These are phyloP conservation scores for Sporisorium graminicola DNA, from an alignment of 1,284 basidiomycete species.

Conservation along the genomic window DNA sequence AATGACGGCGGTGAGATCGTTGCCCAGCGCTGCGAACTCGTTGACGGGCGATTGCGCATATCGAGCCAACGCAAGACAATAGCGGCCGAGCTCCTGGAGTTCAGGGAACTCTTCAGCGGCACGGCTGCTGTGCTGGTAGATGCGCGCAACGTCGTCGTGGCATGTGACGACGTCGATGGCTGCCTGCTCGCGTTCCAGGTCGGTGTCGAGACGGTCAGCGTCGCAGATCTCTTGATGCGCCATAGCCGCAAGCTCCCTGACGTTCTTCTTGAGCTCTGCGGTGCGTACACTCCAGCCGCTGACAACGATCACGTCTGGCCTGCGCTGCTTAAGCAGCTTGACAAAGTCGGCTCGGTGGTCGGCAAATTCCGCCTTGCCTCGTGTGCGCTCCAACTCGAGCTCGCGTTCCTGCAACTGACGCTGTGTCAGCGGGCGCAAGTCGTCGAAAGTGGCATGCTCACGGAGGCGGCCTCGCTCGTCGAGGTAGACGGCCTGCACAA, in stretches of 20 bases:
- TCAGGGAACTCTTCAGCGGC: constrained; percentile 87
- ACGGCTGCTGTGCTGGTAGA: constrained; percentile 91
- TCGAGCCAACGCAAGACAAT: constrained; percentile 92
- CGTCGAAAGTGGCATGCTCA: constrained; percentile 89
- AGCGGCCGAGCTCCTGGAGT: constrained; percentile 84
- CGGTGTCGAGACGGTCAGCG: constrained; percentile 43
- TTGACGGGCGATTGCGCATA: constrained; percentile 90
- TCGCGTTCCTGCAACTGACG: constrained; percentile 72
- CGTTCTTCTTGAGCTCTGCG: constrained; percentile 76
- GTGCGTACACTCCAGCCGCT: constrained; percentile 80
- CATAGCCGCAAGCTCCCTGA: constrained; percentile 77
- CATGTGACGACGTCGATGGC: constrained; percentile 78
- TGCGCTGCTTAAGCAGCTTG: constrained; percentile 82
- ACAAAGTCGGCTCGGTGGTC: constrained; percentile 75
- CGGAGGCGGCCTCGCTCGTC: constrained; percentile 89
- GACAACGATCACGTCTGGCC: constrained; percentile 88
- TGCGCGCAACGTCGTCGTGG: constrained; percentile 90
- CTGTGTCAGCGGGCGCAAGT: constrained; percentile 56
- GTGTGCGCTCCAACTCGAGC: constrained; percentile 66
- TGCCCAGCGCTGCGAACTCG: constrained; percentile 66
- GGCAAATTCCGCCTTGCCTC: constrained; percentile 74
- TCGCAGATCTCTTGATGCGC: constrained; percentile 70
- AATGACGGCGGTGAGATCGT: constrained; percentile 63
- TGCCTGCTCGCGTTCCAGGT: constrained; percentile 45
- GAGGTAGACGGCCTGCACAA: constrained; percentile 85